Percentiles rank a stretch among this genome's conserved stretches.
Conservation (phyloP, 2,329 filamentous ascomycete species). For the Colletotrichum scovillei region DNA sequence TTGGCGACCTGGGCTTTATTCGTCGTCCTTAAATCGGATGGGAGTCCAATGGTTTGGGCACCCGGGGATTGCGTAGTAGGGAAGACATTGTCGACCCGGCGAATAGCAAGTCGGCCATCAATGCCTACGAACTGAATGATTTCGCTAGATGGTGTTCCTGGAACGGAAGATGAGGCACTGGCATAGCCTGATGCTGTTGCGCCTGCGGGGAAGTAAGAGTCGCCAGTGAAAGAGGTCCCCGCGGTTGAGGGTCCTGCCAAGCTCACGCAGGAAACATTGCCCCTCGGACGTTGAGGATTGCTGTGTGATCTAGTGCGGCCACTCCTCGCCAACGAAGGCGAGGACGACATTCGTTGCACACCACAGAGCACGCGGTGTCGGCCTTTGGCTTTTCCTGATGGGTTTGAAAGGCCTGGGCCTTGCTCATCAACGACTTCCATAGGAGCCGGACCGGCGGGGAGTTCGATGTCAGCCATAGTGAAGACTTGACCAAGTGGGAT, state of each 20-base stretch:
- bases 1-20: constrained; percentile 27
- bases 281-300: constrained; percentile 72
- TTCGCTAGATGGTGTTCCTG: constrained; percentile 54
- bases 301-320: constrained; percentile 74
- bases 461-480: constrained; percentile 29
- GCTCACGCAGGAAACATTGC: constrained; percentile 66
- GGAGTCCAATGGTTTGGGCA: constrained; percentile 66
- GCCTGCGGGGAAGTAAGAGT: constrained; percentile 39
- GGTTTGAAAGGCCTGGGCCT: constrained; percentile 40
- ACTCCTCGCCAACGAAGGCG: constrained; percentile 74
- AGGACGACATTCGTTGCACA: constrained; percentile 85
- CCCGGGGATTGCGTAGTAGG: constrained; percentile 48
- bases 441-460: constrained; percentile 15
- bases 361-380: constrained; percentile 78
- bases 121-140: constrained; percentile 52
- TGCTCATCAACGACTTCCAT: constrained; percentile 41
- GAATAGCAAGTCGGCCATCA: constrained; percentile 63
- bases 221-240: constrained; percentile 44
- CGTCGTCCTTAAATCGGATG: constrained; percentile 62
- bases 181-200: constrained; percentile 43
- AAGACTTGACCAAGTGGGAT: background rate
- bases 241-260: constrained; percentile 54
- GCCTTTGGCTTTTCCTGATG: constrained; percentile 70
- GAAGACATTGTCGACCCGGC: constrained; percentile 64
- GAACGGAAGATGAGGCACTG: constrained; percentile 50